Percentiles rank a stretch among this genome's conserved stretches.
Conservation (phyloP, 257 asterid genomes). For the Rauvolfia tetraphylla region DNA sequence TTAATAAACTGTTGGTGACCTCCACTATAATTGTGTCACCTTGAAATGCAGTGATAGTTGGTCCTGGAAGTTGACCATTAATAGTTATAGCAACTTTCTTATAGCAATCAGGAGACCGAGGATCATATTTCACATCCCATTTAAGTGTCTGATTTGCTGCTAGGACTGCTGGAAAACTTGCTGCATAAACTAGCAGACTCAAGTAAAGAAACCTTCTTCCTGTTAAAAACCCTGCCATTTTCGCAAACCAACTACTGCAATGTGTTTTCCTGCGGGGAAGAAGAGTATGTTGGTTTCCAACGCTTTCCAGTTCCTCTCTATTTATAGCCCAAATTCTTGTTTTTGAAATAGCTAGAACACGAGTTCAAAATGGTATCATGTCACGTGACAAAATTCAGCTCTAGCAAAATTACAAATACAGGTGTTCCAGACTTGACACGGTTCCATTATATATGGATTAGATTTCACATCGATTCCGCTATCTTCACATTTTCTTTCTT, state of each 20-base stretch:
- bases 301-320: too few species aligned
- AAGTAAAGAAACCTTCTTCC: neutral
- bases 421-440: too few species aligned
- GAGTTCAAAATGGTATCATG: too few species aligned
- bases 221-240: neutral
- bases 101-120: conserved; percentile 78
- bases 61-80: conserved; percentile 80
- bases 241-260: neutral
- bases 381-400: too few species aligned
- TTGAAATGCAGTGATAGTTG: conserved; percentile 56
- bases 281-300: too few species aligned
- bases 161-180: neutral
- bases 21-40: conserved; percentile 82
- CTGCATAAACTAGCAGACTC: neutral
- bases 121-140: conserved; percentile 81
- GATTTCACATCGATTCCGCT: too few species aligned
- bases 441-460: too few species aligned
- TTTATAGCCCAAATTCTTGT: too few species aligned
- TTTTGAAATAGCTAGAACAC: too few species aligned
- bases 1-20: conserved; percentile 57
- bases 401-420: too few species aligned
- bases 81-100: conserved; percentile 56
- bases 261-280: too few species aligned
- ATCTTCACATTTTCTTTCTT: too few species aligned
- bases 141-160: neutral